Percentiles rank a stretch among this genome's conserved stretches.
These are phyloP conservation scores for Rhizoclosmatium globosum DNA, from an alignment of 192 early-diverging fungal species.

Conservation along the genomic window DNA sequence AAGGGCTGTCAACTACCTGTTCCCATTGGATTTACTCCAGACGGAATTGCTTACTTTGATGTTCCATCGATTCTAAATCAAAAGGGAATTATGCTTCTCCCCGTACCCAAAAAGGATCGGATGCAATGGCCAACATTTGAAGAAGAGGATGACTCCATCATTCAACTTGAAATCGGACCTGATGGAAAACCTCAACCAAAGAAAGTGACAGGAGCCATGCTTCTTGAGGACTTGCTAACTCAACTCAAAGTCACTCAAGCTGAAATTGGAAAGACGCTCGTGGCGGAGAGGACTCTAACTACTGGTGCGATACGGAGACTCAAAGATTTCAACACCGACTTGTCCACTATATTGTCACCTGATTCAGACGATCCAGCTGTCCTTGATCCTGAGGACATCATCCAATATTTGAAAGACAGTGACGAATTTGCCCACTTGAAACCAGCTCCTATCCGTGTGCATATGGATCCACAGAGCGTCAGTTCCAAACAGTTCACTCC, in stretches of 20 bases:
- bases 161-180: slow-evolving; percentile 21
- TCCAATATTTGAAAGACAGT: slow-evolving; percentile 57
- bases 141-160: slow-evolving; percentile 50
- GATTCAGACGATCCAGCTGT: slow-evolving; percentile 36
- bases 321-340: slow-evolving; percentile 40
- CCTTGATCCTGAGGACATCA: slow-evolving; percentile 60
- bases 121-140: slow-evolving; percentile 49
- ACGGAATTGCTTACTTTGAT: slow-evolving; percentile 69
- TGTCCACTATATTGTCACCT: not conserved
- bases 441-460: slow-evolving; percentile 48
- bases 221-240: slow-evolving; percentile 50
- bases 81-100: slow-evolving; percentile 56
- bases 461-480: slow-evolving; percentile 55
- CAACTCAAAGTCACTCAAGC: slow-evolving; percentile 47
- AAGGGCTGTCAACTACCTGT: slow-evolving; percentile 59
- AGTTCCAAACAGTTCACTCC: slow-evolving; percentile 63
- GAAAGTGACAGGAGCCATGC: slow-evolving; percentile 38
- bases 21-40: slow-evolving; percentile 62
- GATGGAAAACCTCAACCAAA: slow-evolving; percentile 22
- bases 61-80: slow-evolving; percentile 60
- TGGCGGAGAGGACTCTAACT: slow-evolving; percentile 36
- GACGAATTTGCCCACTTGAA: slow-evolving; percentile 57
- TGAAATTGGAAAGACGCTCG: slow-evolving; percentile 45
- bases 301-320: slow-evolving; percentile 46
- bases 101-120: slow-evolving; percentile 38